Evolutionary conservation across 176 grass and related monocot species (phyloP).

Genomic region (Triticum dicoccoides): DNA sequence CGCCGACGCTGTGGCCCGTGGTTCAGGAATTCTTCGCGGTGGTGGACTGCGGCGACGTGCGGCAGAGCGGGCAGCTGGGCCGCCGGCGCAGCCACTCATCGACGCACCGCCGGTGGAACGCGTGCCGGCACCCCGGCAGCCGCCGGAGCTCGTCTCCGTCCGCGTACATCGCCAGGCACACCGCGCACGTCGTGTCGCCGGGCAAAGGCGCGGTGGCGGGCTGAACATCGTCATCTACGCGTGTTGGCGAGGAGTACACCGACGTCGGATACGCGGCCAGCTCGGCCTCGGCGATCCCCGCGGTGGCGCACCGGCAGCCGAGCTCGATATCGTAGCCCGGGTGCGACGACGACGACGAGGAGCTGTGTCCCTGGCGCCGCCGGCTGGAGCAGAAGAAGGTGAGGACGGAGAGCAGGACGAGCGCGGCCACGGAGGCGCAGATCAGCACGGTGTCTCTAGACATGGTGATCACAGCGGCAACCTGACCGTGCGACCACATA

Average conservation of each 20-base stretch:
- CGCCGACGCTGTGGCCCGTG: neutral
- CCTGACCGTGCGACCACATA: neutral
- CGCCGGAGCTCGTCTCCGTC: constrained; percentile 4
- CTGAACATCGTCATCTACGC: neutral
- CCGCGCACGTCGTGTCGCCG: neutral
- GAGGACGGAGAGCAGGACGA: no score
- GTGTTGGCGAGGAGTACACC: neutral
- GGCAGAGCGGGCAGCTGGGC: no score
- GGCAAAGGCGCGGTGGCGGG: neutral
- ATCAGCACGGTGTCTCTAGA: neutral
- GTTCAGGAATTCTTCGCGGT: neutral
- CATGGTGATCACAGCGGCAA: neutral
- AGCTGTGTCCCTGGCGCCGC: neutral
- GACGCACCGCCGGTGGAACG: neutral
- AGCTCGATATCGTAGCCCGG: neutral
- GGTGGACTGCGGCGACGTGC: no score
- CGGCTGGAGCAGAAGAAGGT: neutral
- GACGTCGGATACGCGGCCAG: constrained; percentile 20
- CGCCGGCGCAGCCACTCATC: no score
- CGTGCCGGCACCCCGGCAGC: neutral
- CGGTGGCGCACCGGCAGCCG: neutral
- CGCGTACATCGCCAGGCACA: neutral
- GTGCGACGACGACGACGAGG: neutral
- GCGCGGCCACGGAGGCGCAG: neutral
- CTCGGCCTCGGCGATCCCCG: constrained; percentile 20